Base-by-base conservation (phyloP, 495 filamentous ascomycete species). In the Parmelia sp. region DNA sequence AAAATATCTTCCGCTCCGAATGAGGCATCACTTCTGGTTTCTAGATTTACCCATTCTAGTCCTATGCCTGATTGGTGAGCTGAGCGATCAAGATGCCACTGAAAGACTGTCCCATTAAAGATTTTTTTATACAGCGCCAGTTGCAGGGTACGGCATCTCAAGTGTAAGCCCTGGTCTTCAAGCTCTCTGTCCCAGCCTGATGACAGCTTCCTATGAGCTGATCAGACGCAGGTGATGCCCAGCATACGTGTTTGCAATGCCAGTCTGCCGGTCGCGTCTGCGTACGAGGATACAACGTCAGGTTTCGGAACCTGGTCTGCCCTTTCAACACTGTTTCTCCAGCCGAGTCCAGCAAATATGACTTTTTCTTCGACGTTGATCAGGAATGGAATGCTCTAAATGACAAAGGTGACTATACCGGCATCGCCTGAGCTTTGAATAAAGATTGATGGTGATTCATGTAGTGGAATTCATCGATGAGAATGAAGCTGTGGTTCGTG, bases 71-170 rank as follows among this genome's bases (percentile, higher is more conserved):
- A 27, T 25, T 53, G 25, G 59, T 23, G 40, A 36, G 17, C 6
- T 23, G 14, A 3, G 27, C 19, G 2, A 5, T 14, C 15, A 33
- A 10, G 23, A 7, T 42, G 58, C 23, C 40, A 29, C 40, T 27
- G 7, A n/a, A 21, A 51, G 1, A 11, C 47, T 2, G 4, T 0
- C 3, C 14, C 42, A 31, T 42, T 25, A n/a, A 19, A 25, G 8
- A n/a, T 49, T 15, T 31, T 19, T 12, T 9, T 5, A 5, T 37
- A 17, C n/a, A 61, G 64, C 57, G 59, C 64, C 23, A 58, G 60
- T 29, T 66, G 65, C 60, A 15, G 65, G 21, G 65, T 66, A 19
- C 65, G 65, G 29, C 60, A 66, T 58, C 60, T 63, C 11, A 63
- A 66, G 36, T 66, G 65, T 35, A 62, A 62, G 35, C 23, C 12